Evolutionary conservation across 1,284 basidiomycete genomes (phyloP).

Genomic region (Agroathelia rolfsii): DNA sequence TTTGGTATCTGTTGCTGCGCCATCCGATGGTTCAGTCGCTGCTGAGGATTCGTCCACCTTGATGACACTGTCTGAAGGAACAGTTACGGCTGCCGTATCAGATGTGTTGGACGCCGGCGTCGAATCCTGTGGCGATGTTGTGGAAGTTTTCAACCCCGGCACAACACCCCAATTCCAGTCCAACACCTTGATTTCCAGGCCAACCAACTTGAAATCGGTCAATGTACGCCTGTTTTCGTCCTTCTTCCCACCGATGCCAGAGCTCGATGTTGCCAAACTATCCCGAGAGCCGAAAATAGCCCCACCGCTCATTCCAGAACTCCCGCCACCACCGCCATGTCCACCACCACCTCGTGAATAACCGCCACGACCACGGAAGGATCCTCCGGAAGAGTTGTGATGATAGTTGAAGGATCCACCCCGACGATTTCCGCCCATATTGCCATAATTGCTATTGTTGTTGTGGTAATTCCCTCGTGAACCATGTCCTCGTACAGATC

Average conservation of each 20-base stretch:
- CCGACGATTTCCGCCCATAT: no score
- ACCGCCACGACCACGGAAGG: slow-evolving; percentile 33
- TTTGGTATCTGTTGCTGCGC: slow-evolving; percentile 21
- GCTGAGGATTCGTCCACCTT: slow-evolving; percentile 13
- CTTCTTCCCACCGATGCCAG: slow-evolving; percentile 52
- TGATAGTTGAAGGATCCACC: slow-evolving; percentile 22
- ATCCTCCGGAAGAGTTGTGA: slow-evolving; percentile 16
- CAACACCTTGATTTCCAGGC: slow-evolving; percentile 69
- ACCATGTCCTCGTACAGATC: slow-evolving; percentile 44
- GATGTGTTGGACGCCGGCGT: slow-evolving; percentile 20
- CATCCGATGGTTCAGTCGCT: slow-evolving; percentile 15
- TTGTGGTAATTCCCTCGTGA: slow-evolving; percentile 54
- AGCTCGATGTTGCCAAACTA: slow-evolving; percentile 30
- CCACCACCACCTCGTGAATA: slow-evolving; percentile 35
- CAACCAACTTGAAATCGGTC: slow-evolving; percentile 93
- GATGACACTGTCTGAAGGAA: slow-evolving; percentile 12
- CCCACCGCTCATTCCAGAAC: slow-evolving; percentile 16
- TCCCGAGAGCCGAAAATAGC: slow-evolving; percentile 38
- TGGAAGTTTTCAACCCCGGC: slow-evolving; percentile 23
- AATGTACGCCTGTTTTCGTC: slow-evolving; percentile 78
- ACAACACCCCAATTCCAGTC: slow-evolving; percentile 65
- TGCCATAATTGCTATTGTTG: slow-evolving; percentile 43
- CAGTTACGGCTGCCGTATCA: slow-evolving; percentile 12
- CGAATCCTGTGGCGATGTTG: slow-evolving; percentile 28
- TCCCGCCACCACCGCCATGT: slow-evolving; percentile 35